Base-by-base conservation (phyloP, 257 asterid genomes). In the Sherardia arvensis region DNA sequence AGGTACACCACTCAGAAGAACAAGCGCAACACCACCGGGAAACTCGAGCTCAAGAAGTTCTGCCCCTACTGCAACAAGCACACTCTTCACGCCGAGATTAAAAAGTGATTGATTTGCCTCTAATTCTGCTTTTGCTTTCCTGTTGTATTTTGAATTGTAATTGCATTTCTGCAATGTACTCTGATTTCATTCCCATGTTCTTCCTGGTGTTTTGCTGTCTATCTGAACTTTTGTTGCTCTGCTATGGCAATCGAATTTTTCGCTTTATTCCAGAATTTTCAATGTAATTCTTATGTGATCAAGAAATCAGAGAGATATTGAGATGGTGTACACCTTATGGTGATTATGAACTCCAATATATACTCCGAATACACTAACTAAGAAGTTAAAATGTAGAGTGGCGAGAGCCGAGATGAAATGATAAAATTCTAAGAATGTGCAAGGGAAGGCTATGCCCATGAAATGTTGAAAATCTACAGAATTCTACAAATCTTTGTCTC, bases 401-500 rank as follows among this genome's bases (percentile, higher is more conserved):
- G n/a, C n/a, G n/a, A n/a, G n/a, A n/a, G n/a, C n/a, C 3, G 34
- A 3, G 6, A 30, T 30, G 34, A 30, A 3, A 3, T 2, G 34
- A 3, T 43, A 14, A 43, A 43, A 43, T 43, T 43, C n/a, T n/a
- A n/a, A 15, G 51, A 43, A 43, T 17, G 51, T 43, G 8, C 20
- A 43, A 15, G n/a, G 2, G 21, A 43, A 14, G 20, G 51, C 4
- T 15, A 20, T 43, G 20, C 4, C 51, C 7, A 4, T 15, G 17
- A 20, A 49, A 49, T 51, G 61, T 14, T 29, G 36, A 48, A 32
- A 20, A 45, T 29, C 78, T 71, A 88, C 61, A 83, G 27, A 71
- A 20, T 56, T 29, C 78, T 71, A 88, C 61, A 83, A 29, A 71
- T 83, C 91, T 73, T 81, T 88, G 72, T 85, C 85, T 70, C 78